phyloP scores from a whole-genome alignment of 108 stramenopile genomes.

The Aurantiochytrium sp. region DNA sequence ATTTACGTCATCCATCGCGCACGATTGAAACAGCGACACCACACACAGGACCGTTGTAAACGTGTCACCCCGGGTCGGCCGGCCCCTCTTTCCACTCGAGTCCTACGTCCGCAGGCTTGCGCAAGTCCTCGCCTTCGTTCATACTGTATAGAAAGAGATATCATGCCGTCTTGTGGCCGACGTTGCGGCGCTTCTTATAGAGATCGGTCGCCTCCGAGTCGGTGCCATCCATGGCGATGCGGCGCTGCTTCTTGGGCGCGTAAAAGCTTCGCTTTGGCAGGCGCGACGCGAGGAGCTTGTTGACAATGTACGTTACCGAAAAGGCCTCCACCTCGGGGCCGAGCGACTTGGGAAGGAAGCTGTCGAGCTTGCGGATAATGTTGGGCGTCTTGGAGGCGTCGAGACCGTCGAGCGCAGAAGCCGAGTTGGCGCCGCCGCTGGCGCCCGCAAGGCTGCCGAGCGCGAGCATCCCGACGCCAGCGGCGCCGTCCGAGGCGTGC shows the following conservation, averaged over 20 bases:
- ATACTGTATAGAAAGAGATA: too few species aligned
- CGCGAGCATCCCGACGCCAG: neutral
- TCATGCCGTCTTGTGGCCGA: neutral
- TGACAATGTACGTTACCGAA: neutral
- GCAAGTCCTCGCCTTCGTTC: too few species aligned
- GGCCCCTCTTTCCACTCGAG: too few species aligned
- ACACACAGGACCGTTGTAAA: too few species aligned
- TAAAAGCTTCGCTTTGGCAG: neutral
- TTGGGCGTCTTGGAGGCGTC: neutral
- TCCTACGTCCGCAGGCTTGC: too few species aligned
- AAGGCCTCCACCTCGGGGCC: neutral
- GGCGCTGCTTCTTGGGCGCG: neutral
- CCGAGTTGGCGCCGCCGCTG: neutral
- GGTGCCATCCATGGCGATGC: neutral
- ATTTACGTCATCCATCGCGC: too few species aligned
- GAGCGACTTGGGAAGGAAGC: neutral
- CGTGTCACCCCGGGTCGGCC: too few species aligned
- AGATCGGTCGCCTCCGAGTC: neutral
- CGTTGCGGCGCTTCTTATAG: constrained; percentile 9
- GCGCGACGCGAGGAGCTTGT: neutral
- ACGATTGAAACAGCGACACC: too few species aligned
- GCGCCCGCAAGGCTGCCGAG: neutral
- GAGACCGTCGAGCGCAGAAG: neutral
- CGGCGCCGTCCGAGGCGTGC: neutral
- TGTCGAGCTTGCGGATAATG: neutral